Conservation (phyloP, 768 basidiomycete genomes). For the Chalciporus pseudorubinellus region DNA sequence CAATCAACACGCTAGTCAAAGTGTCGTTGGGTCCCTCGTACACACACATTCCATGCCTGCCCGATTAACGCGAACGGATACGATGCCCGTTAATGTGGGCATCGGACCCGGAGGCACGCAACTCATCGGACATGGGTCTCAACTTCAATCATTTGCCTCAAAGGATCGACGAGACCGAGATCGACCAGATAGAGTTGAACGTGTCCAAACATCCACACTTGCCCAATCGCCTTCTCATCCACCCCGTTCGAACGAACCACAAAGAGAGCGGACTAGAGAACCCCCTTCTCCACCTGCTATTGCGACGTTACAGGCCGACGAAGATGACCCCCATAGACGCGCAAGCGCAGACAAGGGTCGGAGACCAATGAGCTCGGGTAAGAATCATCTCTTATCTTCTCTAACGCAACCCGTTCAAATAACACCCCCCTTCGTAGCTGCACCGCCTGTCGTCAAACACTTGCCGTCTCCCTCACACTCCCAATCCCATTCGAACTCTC, state of each 20-base stretch:
- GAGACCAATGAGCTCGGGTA: slow-evolving; percentile 29
- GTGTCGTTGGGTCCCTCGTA: neutral
- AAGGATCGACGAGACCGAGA: slow-evolving; percentile 29
- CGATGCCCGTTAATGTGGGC: slow-evolving; percentile 29
- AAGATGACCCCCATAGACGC: slow-evolving; percentile 24
- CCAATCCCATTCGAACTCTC: slow-evolving; percentile 22
- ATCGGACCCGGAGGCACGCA: slow-evolving; percentile 27
- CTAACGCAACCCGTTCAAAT: neutral
- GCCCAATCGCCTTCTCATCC: slow-evolving; percentile 17
- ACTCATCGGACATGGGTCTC: slow-evolving; percentile 22
- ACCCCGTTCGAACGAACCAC: slow-evolving; percentile 11
- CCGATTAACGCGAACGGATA: slow-evolving; percentile 29
- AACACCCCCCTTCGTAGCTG: slow-evolving; percentile 8
- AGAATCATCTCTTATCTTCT: neutral
- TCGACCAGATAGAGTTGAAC: slow-evolving; percentile 6
- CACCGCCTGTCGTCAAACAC: slow-evolving; percentile 20
- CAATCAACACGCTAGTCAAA: slow-evolving; percentile 8
- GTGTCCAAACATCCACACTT: slow-evolving; percentile 25
- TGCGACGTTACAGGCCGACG: slow-evolving; percentile 29
- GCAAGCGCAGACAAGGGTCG: slow-evolving; percentile 24
- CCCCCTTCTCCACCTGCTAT: slow-evolving; percentile 34
- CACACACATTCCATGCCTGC: slow-evolving; percentile 23
- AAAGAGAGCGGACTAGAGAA: slow-evolving; percentile 21
- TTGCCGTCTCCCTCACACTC: slow-evolving; percentile 27
- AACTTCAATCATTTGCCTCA: slow-evolving; percentile 23